Base-by-base conservation (phyloP, 345 rosid species). In the Corchorus olitorius region DNA sequence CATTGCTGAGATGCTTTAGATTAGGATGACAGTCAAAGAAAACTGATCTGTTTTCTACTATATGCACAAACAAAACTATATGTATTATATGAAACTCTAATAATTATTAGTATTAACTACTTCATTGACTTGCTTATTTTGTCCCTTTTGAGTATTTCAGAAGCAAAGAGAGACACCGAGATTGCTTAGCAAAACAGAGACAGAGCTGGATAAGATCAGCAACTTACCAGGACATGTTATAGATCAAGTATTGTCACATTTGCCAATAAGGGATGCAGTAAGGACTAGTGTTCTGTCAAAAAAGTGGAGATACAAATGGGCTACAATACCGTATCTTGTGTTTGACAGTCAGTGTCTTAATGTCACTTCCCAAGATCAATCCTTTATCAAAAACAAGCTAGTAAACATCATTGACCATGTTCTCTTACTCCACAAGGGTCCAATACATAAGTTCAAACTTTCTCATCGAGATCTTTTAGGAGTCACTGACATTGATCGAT, bases 381-480 rank as follows among this genome's bases (percentile, higher is more conserved):
- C 78, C 17, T 43, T 74, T 11, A 37, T 84, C 65, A 91, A 84
- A 82, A 78, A 78, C 58, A 86, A 88, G 82, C 84, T 91, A 13
- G 84, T 89, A 59, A 88, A 74, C 76, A 76, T 89, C 58, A 83
- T 91, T 69, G 88, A 91, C 76, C 89, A 86, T 79, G 90, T 91
- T 17, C 93, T 91, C 77, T 81, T 89, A 76, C 93, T 87, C 70
- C 95, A 89, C 66, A 82, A 53, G 20, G 91, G 91, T 58, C 87
- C 93, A 0, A 78, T 88, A 67, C 73, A 82, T 78, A 91, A 85
- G 84, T 89, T 91, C 78, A 88, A 88, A 76, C 93, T 91, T 60
- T 91, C 93, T 75, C 93, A 89, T 76, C 86, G 87, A 53, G 93
- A 91, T 70, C 92, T 88, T 80, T 71, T 89, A 8, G 93, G 91